phyloP scores from a whole-genome alignment of 257 asterid species.

The Apocynum venetum region DNA sequence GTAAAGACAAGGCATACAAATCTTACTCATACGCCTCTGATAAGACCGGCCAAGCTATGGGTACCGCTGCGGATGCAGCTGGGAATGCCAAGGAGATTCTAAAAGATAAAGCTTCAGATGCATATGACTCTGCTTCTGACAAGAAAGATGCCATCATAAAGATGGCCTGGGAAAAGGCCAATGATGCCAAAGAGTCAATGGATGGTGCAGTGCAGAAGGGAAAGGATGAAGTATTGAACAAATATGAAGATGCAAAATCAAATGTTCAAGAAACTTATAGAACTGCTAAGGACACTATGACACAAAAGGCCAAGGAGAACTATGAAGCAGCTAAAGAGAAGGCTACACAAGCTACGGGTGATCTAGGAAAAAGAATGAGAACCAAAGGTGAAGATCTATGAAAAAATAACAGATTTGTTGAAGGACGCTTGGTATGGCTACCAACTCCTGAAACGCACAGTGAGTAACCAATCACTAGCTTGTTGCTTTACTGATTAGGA shows the following conservation, averaged over 20 bases:
- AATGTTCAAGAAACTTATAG: conserved; percentile 23
- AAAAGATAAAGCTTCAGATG: neutral
- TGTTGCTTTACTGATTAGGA: neutral
- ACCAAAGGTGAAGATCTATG: conserved; percentile 23
- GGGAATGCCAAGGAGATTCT: conserved; percentile 21
- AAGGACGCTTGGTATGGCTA: neutral
- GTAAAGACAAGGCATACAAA: conserved; percentile 13
- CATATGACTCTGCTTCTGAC: neutral
- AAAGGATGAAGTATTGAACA: conserved; percentile 19
- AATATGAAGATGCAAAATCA: conserved; percentile 30
- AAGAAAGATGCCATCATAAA: conserved; percentile 19
- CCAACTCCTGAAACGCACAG: neutral
- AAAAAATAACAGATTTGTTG: neutral
- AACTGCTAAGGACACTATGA: conserved; percentile 34
- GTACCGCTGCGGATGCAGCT: conserved; percentile 21
- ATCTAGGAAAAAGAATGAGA: conserved; percentile 37
- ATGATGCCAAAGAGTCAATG: conserved; percentile 20
- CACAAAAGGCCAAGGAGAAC: conserved; percentile 32
- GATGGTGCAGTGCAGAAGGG: conserved; percentile 7
- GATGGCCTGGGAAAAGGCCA: conserved; percentile 31
- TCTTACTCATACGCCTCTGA: neutral
- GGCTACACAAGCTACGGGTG: conserved; percentile 45
- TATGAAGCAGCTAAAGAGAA: conserved; percentile 54
- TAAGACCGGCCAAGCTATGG: conserved; percentile 15
- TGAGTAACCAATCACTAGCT: conserved; percentile 2